Evolutionary conservation across 2,329 filamentous ascomycete genomes (phyloP), one percentile per base, ranked within the genome.

Genomic region (Zasmidium citrigriseum): DNA sequence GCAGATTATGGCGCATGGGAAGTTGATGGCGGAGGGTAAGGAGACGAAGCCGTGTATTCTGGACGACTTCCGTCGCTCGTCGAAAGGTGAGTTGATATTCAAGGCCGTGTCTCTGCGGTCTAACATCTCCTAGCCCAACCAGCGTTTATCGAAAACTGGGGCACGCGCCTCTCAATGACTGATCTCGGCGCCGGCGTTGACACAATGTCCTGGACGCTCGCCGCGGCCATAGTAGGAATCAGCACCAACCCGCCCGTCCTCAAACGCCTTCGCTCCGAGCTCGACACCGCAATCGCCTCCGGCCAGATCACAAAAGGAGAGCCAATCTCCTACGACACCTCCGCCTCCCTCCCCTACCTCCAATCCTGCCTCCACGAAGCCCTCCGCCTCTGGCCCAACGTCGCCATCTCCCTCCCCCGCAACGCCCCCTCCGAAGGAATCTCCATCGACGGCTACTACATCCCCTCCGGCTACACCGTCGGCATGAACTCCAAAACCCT

Each of bases 401-500:
- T 59, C 20, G 66, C 57, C 10, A 53, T 53, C 38, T 53, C 59
- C 3, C 59, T 72, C 1, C 70, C 69, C 1, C 63, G 70, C 4
- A 54, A 60, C 1, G 64, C 67, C 0, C 70, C 70, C 2, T 44
- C 53, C 11, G 63, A 59, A 18, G 70, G 71, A 3, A 55, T 55
- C 3, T 60, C 49, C 2, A 48, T 71, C 3, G 56, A 52, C 14
- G 58, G 56, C 16, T 61, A 65, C 49, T 66, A 58, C 57, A 60
- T 71, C 20, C 68, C 69, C 2, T 56, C 46, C n/a, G 67, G 67
- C 23, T 68, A 62, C 5, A 64, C 61, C 7, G 65, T 68, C 3
- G 63, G 60, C 10, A 59, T 53, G 54, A 61, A 57, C 24, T 56
- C 52, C 9, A 55, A 49, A 46, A 20, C 48, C 1, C 38, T 59